Percentiles rank a stretch among this genome's conserved stretches.
These are phyloP conservation scores for Termitomyces titanicus DNA, from an alignment of 768 basidiomycete species.

Conservation along the genomic window DNA sequence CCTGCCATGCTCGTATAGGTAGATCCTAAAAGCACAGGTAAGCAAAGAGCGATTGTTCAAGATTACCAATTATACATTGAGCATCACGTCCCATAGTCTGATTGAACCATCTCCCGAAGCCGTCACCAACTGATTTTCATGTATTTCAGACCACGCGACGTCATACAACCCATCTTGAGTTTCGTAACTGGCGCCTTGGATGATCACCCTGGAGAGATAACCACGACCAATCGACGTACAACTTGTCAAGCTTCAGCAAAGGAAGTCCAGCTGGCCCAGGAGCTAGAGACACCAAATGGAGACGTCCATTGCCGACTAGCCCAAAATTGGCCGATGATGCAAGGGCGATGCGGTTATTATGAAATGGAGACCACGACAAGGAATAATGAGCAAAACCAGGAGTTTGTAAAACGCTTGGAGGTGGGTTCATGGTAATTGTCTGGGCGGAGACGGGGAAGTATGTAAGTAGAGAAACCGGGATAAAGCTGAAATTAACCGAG, in stretches of 20 bases:
- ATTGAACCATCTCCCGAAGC: conserved; percentile 90
- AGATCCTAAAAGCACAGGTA: conserved; percentile 58
- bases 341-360: conserved; percentile 67
- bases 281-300: conserved; percentile 60
- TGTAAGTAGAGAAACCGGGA: conserved; percentile 8
- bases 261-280: conserved; percentile 43
- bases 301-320: conserved; percentile 90
- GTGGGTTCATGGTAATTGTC: conserved; percentile 25
- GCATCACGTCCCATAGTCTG: conserved; percentile 84
- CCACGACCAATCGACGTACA: conserved; percentile 42
- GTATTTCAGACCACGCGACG: conserved; percentile 91
- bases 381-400: conserved; percentile 84
- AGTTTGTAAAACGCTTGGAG: conserved; percentile 57
- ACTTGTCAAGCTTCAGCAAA: conserved; percentile 56
- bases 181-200: conserved; percentile 60
- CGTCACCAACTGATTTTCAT: conserved; percentile 90
- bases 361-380: conserved; percentile 84
- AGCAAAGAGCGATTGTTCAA: background rate
- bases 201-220: conserved; percentile 17
- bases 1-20: conserved; percentile 90
- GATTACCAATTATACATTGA: conserved; percentile 56
- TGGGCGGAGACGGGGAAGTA: conserved; percentile 1
- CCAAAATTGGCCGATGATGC: conserved; percentile 93
- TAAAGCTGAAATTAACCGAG: conserved; percentile 9
- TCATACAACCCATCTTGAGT: conserved; percentile 90